These are phyloP conservation scores for Paulinella micropora DNA, from an alignment of 78 protist genomes.

Conservation along the genomic window DNA sequence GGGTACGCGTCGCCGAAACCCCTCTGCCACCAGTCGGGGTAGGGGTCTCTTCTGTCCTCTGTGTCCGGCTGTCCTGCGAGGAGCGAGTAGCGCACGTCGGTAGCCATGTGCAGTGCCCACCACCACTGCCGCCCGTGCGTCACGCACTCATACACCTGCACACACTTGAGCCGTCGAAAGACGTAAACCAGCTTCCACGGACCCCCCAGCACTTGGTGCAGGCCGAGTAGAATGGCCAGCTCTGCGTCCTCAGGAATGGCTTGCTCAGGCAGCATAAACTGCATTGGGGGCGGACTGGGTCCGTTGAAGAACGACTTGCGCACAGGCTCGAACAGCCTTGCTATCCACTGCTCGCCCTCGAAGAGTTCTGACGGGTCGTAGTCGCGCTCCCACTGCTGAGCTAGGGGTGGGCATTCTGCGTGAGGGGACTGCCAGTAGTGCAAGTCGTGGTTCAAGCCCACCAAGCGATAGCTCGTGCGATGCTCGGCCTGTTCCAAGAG, in stretches of 20 bases:
- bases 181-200: neutral
- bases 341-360: constrained; percentile 13
- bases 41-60: neutral
- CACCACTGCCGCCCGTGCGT: constrained; percentile 36
- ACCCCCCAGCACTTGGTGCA: neutral
- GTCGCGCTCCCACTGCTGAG: constrained; percentile 17
- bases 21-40: neutral
- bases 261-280: constrained; percentile 5
- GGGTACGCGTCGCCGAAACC: neutral
- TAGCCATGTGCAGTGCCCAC: constrained; percentile 18
- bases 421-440: neutral
- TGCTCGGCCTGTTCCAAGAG: neutral
- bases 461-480: neutral
- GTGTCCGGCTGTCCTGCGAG: neutral
- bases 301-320: neutral
- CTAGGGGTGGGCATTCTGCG: neutral
- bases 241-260: constrained; percentile 3
- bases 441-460: neutral
- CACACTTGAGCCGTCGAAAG: neutral
- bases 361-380: constrained; percentile 23
- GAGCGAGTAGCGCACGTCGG: constrained; percentile 19
- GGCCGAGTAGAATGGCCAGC: neutral
- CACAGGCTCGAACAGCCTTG: constrained; percentile 16
- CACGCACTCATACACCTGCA: constrained; percentile 5
- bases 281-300: neutral